Percentiles rank a stretch among this genome's conserved stretches.
phyloP scores from a whole-genome alignment of 768 basidiomycete species.

The Leccinum variicolor region DNA sequence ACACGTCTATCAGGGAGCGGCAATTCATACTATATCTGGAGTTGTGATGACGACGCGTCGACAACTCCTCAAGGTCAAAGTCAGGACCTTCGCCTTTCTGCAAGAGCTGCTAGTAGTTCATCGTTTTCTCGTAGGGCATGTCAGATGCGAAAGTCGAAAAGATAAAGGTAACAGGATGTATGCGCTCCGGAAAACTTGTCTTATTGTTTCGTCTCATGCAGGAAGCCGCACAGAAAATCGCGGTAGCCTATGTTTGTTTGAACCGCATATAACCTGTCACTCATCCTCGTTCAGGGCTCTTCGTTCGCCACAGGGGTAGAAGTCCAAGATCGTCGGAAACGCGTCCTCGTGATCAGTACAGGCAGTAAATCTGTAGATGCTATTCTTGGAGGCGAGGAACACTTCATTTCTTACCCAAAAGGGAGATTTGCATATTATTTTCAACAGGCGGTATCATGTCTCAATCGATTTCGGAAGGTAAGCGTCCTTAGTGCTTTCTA shows the following conservation, averaged over 20 bases:
- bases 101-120: background rate
- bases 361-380: constrained; percentile 90
- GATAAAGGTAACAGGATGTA: constrained; percentile 61
- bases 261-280: background rate
- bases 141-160: constrained; percentile 98
- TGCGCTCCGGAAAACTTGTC: background rate
- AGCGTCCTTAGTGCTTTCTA: background rate
- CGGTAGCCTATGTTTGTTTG: constrained; percentile 39
- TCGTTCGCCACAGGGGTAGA: constrained; percentile 91
- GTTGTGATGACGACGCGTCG: constrained; percentile 90
- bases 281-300: constrained; percentile 57
- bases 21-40: constrained; percentile 81
- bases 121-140: constrained; percentile 60
- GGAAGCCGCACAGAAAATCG: constrained; percentile 89
- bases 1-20: constrained; percentile 50
- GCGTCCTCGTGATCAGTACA: constrained; percentile 81
- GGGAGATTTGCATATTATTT: background rate
- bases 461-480: constrained; percentile 91
- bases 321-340: constrained; percentile 80
- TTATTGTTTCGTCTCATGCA: constrained; percentile 28
- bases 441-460: constrained; percentile 79
- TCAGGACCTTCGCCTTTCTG: constrained; percentile 23
- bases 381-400: constrained; percentile 73
- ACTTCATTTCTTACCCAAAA: background rate
- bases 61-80: constrained; percentile 93